These are phyloP conservation scores for Yamadazyma ubonensis DNA, from an alignment of 805 yeast genomes.

Conservation along the genomic window DNA sequence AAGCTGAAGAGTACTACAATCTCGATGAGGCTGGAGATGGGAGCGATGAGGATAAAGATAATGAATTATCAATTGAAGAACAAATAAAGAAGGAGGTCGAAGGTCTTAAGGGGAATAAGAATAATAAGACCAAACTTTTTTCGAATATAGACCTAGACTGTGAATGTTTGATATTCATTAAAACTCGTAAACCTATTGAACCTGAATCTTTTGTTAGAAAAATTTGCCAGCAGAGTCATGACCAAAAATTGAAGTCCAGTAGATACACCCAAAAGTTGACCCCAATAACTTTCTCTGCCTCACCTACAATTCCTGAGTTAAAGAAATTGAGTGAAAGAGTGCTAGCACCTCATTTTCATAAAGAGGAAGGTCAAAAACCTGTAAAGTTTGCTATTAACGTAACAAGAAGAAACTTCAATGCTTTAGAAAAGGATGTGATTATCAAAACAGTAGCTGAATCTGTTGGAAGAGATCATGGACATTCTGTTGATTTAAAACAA, in stretches of 20 bases:
- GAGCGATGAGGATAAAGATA: constrained; percentile 24
- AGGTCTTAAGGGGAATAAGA: constrained; percentile 48
- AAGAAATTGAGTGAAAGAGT: constrained; percentile 56
- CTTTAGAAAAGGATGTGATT: constrained; percentile 68
- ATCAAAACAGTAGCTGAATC: constrained; percentile 68
- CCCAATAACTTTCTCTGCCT: constrained; percentile 74
- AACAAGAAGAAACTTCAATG: constrained; percentile 72
- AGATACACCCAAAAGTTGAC: constrained; percentile 76
- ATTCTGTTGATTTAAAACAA: constrained; percentile 74
- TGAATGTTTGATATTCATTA: constrained; percentile 83
- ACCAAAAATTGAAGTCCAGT: constrained; percentile 54
- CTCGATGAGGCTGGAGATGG: constrained; percentile 19
- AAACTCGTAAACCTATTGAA: constrained; percentile 72
- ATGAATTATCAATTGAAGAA: constrained; percentile 66
- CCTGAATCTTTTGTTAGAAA: constrained; percentile 70
- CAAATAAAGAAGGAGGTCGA: constrained; percentile 69
- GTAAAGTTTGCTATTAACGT: constrained; percentile 77
- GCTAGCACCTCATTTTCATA: constrained; percentile 68
- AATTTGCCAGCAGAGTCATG: constrained; percentile 60
- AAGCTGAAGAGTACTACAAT: constrained; percentile 34
- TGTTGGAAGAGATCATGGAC: constrained; percentile 70
- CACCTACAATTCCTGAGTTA: constrained; percentile 70
- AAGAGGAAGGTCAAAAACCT: constrained; percentile 36
- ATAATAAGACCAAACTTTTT: constrained; percentile 49
- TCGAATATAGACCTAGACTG: constrained; percentile 65